phyloP scores from a whole-genome alignment of 2,329 filamentous ascomycete species.

The Neopestalotiopsis sp. region DNA sequence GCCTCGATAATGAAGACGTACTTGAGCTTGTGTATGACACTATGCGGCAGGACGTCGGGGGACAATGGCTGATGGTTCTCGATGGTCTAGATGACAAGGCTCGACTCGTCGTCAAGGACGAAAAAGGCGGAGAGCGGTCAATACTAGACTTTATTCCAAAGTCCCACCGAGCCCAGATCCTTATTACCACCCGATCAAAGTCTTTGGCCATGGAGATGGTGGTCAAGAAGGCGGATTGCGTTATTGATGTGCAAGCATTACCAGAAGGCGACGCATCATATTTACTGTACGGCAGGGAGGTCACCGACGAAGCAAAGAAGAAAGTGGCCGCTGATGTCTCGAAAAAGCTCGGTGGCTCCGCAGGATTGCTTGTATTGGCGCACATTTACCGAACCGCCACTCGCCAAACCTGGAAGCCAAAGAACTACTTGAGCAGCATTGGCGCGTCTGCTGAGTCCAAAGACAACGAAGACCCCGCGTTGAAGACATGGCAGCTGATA shows the following conservation, averaged over 20 bases:
- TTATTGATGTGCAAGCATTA: neutral
- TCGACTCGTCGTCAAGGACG: neutral
- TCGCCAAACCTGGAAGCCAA: neutral
- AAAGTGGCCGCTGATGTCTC: neutral
- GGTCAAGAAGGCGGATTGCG: neutral
- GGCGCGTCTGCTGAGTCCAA: neutral
- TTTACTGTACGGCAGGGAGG: neutral
- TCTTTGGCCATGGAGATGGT: neutral
- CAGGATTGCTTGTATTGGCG: neutral
- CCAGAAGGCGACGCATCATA: neutral
- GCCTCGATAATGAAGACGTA: neutral
- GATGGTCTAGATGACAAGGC: conserved; percentile 9
- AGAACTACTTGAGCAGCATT: neutral
- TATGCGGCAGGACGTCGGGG: conserved; percentile 1
- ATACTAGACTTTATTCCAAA: neutral
- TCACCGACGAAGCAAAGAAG: neutral
- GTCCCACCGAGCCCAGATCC: neutral
- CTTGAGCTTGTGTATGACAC: neutral
- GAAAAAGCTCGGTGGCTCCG: neutral
- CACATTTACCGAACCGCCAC: neutral
- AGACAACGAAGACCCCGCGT: neutral
- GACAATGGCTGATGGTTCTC: conserved; percentile 10
- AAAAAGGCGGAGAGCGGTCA: neutral
- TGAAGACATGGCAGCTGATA: neutral
- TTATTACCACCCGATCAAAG: neutral